These are phyloP conservation scores for Diversispora epigaea DNA, from an alignment of 192 early-diverging fungal genomes.

Conservation along the genomic window DNA sequence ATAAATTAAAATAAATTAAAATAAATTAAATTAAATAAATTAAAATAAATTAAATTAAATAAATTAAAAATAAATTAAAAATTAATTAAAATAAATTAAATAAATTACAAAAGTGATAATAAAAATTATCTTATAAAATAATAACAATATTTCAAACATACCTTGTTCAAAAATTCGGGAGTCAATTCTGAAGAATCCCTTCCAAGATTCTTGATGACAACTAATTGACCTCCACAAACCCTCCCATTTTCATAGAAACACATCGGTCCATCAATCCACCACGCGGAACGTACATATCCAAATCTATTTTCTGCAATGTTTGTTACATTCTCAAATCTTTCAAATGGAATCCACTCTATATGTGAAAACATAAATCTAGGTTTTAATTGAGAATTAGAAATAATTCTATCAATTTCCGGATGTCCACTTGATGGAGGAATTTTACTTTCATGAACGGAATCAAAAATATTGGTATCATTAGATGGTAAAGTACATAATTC, in stretches of 20 bases:
- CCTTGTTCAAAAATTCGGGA: not conserved
- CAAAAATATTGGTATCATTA: not conserved
- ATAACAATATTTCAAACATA: not conserved
- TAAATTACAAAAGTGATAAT: not conserved
- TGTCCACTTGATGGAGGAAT: not conserved
- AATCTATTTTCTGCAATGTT: not conserved
- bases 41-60: too few species aligned
- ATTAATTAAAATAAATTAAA: too few species aligned
- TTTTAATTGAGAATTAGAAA: not conserved
- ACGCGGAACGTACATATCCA: slow-evolving; percentile 2
- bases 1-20: too few species aligned
- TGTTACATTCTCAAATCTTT: slow-evolving; percentile 14
- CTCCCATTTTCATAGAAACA: not conserved
- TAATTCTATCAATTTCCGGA: slow-evolving; percentile 10
- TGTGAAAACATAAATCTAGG: not conserved
- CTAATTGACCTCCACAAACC: not conserved
- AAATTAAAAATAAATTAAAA: too few species aligned
- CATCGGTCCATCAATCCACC: slow-evolving; percentile 5
- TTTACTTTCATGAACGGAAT: not conserved
- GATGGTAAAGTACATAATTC: not conserved
- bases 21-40: too few species aligned
- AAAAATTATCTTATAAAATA: not conserved
- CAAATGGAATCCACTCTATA: slow-evolving; percentile 18
- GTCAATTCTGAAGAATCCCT: not conserved
- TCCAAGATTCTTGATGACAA: not conserved